Conservation (phyloP, 2,329 filamentous ascomycete genomes). For the Pestalotiopsis sp. region DNA sequence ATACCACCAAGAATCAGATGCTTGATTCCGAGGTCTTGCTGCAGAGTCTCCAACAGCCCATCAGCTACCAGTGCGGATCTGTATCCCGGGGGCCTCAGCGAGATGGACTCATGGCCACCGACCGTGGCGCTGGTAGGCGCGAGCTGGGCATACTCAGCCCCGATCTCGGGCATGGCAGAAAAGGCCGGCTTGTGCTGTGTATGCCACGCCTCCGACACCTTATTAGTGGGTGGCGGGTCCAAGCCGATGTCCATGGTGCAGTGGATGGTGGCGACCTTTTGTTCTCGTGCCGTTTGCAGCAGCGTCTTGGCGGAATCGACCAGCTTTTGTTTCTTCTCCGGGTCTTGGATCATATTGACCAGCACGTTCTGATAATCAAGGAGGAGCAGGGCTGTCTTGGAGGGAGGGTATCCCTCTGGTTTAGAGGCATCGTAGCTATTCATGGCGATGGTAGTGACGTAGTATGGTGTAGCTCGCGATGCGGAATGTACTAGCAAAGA, state of each 20-base stretch:
- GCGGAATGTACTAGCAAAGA: too few species aligned
- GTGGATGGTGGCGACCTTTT: neutral
- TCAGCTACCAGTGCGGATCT: neutral
- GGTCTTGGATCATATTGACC: neutral
- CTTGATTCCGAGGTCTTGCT: neutral
- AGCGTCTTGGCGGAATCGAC: neutral
- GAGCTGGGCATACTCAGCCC: neutral
- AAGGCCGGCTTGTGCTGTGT: neutral
- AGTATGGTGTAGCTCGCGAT: too few species aligned
- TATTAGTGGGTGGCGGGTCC: neutral
- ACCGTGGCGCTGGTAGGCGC: neutral
- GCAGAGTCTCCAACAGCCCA: neutral
- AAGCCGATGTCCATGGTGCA: neutral
- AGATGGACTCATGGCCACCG: neutral
- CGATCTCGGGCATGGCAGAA: neutral
- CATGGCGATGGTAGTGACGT: neutral
- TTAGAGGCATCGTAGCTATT: neutral
- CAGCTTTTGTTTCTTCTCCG: neutral
- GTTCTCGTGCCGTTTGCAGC: neutral
- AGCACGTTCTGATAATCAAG: neutral
- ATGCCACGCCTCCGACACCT: neutral
- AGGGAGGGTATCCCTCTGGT: neutral
- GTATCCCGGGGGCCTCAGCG: neutral
- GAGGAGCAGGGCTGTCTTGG: neutral
- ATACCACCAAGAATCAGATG: constrained; percentile 16